Evolutionary conservation across 2,329 filamentous ascomycete genomes (phyloP), one percentile per base, ranked within the genome.

Genomic region (Beauveria brongniartii): DNA sequence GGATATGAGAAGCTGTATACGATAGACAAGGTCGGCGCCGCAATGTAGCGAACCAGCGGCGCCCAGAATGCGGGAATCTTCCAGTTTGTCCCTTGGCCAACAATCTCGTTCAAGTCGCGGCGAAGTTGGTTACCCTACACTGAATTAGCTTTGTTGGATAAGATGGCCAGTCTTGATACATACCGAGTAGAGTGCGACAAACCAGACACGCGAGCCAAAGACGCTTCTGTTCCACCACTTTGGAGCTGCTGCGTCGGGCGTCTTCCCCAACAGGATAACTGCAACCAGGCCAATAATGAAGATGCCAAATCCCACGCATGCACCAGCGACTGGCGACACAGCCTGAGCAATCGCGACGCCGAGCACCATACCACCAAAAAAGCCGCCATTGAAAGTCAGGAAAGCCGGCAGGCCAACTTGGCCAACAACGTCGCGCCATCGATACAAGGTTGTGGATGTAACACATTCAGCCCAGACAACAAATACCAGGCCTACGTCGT

Each of bases 171-270:
- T 3, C 9, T 9, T 14, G 16, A 52, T 37, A 16, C 30, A 70
- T 75, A 82, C 81, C n/a, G 81, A 84, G 69, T 84, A 85, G 63
- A 83, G 81, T 0, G 74, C 72, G 40, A 84, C 65, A 63, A 78
- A 84, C 79, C 80, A 85, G 51, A 83, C 76, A 1, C 74, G 74
- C 43, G 70, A 68, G 1, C 75, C 41, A 26, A 75, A 67, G 0
- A 64, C 61, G 43, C 74, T 80, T 6, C 65, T 66, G 3, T 70
- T 70, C 70, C 77, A 82, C 64, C 78, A 75, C 1, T 69, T 69
- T 0, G 79, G 72, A 0, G 78, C 77, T 5, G 65, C 65, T 1
- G 69, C 67, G 51, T 75, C 70, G 0, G 82, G 80, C 0, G 71
- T 76, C 56, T 73, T 77, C 6, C 74, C 72, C n/a, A 81, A 65